Conservation (phyloP, 1,284 basidiomycete species). For the Ganoderma boninense region DNA sequence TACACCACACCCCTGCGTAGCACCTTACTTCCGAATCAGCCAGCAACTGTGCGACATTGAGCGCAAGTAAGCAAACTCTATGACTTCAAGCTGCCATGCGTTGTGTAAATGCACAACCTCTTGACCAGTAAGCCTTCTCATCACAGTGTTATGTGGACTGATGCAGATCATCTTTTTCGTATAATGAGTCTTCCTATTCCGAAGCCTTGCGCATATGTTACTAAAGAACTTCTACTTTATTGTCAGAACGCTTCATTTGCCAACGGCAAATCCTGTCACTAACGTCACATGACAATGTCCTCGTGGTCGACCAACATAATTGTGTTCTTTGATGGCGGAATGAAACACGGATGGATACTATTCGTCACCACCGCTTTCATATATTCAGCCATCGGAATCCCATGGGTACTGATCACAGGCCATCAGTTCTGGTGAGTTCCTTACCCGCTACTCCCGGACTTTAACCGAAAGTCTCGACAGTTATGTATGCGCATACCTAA, state of each 20-base stretch:
- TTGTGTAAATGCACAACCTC: neutral
- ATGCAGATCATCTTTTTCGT: neutral
- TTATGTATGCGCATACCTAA: neutral
- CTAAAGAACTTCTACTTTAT: no score
- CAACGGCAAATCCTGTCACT: neutral
- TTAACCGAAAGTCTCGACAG: constrained; percentile 15
- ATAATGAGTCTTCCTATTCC: neutral
- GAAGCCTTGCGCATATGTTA: neutral
- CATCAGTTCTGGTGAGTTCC: constrained; percentile 1
- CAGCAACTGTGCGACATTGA: neutral
- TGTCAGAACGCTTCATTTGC: neutral
- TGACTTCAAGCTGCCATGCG: neutral
- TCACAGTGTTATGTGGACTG: neutral
- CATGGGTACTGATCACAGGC: constrained; percentile 17
- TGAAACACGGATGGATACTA: neutral
- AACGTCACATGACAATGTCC: constrained; percentile 1
- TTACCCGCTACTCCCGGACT: constrained; percentile 10
- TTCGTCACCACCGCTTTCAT: neutral
- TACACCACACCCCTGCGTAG: neutral
- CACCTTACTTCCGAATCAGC: neutral
- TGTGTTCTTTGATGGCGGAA: neutral
- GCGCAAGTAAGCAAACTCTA: neutral
- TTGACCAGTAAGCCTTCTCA: neutral
- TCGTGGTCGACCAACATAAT: neutral
- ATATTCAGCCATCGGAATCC: neutral